Base-by-base conservation (phyloP, 345 rosid genomes). In the Nephelium lappaceum region DNA sequence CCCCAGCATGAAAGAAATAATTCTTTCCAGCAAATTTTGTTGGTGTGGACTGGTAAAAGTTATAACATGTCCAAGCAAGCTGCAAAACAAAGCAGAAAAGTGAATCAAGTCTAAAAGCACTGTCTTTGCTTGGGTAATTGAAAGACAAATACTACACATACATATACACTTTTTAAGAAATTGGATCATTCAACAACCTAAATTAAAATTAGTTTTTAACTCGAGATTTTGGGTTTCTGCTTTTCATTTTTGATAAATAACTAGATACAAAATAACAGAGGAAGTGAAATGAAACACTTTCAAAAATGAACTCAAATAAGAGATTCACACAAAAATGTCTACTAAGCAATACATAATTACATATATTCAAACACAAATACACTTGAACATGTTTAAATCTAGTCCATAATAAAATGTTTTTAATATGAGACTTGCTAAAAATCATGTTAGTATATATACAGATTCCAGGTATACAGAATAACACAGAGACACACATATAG, bases 51-150 rank as follows among this genome's bases (percentile, higher is more conserved):
- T 92, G 97, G 84, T 97, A 94, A 82, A 97, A 97, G 85, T 93
- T 97, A 81, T 93, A 97, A 86, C 99, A 97, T 19, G 99, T 97
- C 97, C 97, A 93, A 6, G 93, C 98, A 86, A 97, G 99, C 98
- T 97, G 88, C 87, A 81, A 25, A 71, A 15, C 67, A 55, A 55
- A 43, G n/a, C 39, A 39, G 3, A 24, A 71, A 60, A 21, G n/a
- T 53, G 4, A 43, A 67, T 51, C 10, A 64, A 43, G 60, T 73
- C 18, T 73, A 31, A 76, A 75, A 66, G 66, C 31, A 16, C 55
- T 69, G 64, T 38, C 57, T 21, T 41, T 43, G n/a, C 36, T 69
- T 41, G 24, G 18, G 24, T 41, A 41, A 21, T 61, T 12, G 9
- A 74, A 74, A 42, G 69, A 41, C n/a, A 41, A 41, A 51, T n/a